Conservation (phyloP, 352 stramenopile genomes). For the Vaucheria bursata region DNA sequence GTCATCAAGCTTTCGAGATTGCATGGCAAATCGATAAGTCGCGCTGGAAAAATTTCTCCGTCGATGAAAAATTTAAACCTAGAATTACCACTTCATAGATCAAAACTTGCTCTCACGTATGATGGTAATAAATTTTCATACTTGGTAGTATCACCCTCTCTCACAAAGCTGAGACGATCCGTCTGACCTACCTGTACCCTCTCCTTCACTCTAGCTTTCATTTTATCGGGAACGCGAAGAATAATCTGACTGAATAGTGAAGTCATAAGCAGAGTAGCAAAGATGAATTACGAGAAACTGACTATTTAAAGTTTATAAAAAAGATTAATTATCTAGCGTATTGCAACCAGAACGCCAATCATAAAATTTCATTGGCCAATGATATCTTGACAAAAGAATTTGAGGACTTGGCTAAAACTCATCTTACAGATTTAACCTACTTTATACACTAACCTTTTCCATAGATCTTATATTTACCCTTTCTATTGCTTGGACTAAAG, state of each 20-base stretch:
- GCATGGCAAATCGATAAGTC: constrained; percentile 44
- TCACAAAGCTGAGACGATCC: constrained; percentile 11
- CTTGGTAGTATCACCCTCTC: not conserved
- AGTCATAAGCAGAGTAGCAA: too few species aligned
- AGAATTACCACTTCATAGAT: not conserved
- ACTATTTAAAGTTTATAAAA: too few species aligned
- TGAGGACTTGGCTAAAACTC: too few species aligned
- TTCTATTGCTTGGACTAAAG: too few species aligned
- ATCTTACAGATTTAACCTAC: too few species aligned
- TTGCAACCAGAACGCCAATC: too few species aligned
- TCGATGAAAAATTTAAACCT: constrained; percentile 41
- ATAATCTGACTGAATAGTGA: constrained; percentile 40
- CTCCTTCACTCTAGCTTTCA: constrained; percentile 31
- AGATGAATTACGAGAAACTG: too few species aligned
- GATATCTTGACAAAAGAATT: too few species aligned
- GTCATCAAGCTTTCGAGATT: constrained; percentile 44
- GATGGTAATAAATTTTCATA: not conserved
- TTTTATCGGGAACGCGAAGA: constrained; percentile 36
- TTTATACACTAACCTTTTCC: too few species aligned
- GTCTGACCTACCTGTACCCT: constrained; percentile 16
- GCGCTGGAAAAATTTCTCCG: constrained; percentile 34
- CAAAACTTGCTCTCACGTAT: constrained; percentile 11
- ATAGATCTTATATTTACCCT: too few species aligned
- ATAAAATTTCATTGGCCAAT: too few species aligned
- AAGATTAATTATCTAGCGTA: too few species aligned